Evolutionary conservation across 2,329 filamentous ascomycete genomes (phyloP).

Genomic region (Macrophomina pseudophaseolina): DNA sequence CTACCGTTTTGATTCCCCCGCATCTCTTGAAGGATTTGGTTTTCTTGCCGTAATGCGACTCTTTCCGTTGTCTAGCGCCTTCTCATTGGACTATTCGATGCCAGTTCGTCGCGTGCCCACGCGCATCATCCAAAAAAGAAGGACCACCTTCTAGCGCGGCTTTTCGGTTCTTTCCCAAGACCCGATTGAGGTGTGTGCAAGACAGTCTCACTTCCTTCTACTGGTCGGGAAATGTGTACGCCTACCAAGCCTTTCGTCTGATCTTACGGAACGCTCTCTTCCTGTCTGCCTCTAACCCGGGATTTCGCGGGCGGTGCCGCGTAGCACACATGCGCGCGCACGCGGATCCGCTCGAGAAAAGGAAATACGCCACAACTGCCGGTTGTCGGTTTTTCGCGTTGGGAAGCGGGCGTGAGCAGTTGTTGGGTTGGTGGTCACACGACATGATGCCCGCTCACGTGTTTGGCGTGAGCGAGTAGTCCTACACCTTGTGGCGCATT

Average conservation of each 20-base stretch:
- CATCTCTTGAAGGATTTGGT: background rate
- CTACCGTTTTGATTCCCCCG: slow-evolving; percentile 3
- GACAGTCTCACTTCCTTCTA: background rate
- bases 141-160: background rate
- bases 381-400: background rate
- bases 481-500: background rate
- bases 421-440: slow-evolving; percentile 1
- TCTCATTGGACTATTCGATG: background rate
- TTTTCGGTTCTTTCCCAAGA: background rate
- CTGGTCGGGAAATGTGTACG: background rate
- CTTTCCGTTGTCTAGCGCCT: background rate
- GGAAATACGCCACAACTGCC: background rate
- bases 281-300: background rate
- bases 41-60: background rate
- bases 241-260: background rate
- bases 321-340: background rate
- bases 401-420: background rate
- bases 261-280: background rate
- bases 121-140: background rate
- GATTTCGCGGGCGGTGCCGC: slow-evolving; percentile 6
- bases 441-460: slow-evolving; percentile 4
- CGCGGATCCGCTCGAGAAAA: background rate
- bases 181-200: background rate
- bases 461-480: background rate
- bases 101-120: background rate